These are phyloP conservation scores for Saccharomyces hybrid DNA, from an alignment of 1,139 yeast species.

Conservation along the genomic window DNA sequence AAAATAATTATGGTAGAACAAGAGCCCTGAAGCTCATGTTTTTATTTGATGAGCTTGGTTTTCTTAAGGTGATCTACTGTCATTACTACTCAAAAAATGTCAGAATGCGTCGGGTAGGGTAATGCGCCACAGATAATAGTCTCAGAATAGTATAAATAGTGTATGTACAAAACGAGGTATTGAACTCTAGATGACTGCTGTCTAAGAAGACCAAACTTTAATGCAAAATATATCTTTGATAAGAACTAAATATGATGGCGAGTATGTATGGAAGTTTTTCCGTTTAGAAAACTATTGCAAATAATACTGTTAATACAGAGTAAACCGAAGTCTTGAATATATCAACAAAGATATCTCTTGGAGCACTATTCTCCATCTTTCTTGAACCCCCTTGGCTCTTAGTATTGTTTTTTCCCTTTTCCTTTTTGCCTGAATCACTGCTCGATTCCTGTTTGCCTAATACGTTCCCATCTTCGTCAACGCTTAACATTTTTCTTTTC, in stretches of 20 bases:
- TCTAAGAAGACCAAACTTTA: neutral
- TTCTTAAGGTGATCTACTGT: neutral
- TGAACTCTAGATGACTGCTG: neutral
- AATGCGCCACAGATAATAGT: neutral
- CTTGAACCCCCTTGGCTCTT: neutral
- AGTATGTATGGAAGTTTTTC: neutral
- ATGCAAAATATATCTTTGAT: neutral
- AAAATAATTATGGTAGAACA: too few species aligned
- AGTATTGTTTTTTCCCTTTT: neutral
- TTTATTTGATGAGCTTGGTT: neutral
- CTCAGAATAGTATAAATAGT: too few species aligned
- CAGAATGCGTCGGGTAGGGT: neutral
- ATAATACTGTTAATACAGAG: neutral
- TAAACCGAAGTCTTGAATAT: neutral
- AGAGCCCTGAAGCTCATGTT: neutral
- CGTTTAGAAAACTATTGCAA: neutral
- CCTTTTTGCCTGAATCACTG: neutral
- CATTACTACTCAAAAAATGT: neutral
- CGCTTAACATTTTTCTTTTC: slow-evolving; percentile 35
- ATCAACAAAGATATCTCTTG: neutral
- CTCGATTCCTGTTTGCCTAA: neutral
- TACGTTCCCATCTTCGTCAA: slow-evolving; percentile 36
- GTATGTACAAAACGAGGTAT: too few species aligned
- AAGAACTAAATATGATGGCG: neutral
- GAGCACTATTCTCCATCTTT: neutral